Evolutionary conservation across 164 flowering plant species (phyloP), one percentile per base, ranked within the genome.

Genomic region (Piper longum): DNA sequence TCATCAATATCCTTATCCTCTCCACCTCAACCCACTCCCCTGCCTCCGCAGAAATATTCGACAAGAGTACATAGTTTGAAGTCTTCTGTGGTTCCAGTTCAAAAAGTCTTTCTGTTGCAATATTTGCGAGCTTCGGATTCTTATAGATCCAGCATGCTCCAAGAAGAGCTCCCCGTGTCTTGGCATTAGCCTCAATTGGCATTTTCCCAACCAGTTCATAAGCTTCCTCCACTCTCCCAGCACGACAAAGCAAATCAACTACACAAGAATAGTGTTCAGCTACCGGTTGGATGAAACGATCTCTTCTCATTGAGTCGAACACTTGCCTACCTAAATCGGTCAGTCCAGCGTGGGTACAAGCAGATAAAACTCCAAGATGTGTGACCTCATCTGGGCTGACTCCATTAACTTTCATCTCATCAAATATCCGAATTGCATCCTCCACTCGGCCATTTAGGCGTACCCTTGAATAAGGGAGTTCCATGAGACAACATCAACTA

Each of bases 1-100:
- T 66, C 67, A 71, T 71, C 54, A 66, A 6, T 62, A 14, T 44
- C 70, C 74, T 71, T 62, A 71, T 43, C 48, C 61, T 60, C 44
- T 71, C 70, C 41, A 67, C 74, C 69, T 71, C 67, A 26, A 59
- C 63, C 74, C 74, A 71, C 55, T 48, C 58, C n/a, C 74, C 67
- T 19, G 70, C 66, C 41, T 66, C 74, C 0, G 70, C 70, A 41
- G 56, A 65, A 41, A 67, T 66, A 48, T 71, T 71, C 2, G 73
- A 71, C 63, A 66, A 43, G 8, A 67, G 54, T 39, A 71, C 73
- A 36, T 71, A 71, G 57, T 66, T 71, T 26, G 70, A 66, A 62
- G 69, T 62, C 59, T 72, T 72, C 7, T 61, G 62, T 7, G 74
- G 71, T 61, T 72, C 74, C 18, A 60, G 48, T 62, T 72, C 58